Conservation (phyloP, 495 filamentous ascomycete genomes). For the Lindgomyces ingoldianus region DNA sequence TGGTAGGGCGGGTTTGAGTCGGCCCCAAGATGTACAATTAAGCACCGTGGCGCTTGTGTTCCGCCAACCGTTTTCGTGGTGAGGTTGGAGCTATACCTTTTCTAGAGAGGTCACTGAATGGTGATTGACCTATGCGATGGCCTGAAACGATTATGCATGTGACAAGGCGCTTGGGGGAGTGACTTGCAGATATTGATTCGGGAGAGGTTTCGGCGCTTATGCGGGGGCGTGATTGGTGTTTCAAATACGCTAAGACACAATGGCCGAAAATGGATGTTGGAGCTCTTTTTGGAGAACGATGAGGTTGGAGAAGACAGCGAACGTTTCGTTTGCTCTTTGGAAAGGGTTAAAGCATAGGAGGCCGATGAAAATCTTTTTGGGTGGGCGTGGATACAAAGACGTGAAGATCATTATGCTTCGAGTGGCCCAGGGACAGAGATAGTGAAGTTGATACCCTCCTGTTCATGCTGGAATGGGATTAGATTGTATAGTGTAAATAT, state of each 20-base stretch:
- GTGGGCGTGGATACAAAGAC: too few relatives aligned
- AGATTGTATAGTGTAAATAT: background rate
- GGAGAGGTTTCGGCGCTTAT: constrained; percentile 35
- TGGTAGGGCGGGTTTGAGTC: background rate
- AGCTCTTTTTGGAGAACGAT: background rate
- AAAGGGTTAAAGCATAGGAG: background rate
- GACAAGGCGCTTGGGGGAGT: constrained; percentile 16
- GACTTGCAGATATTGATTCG: constrained; percentile 30
- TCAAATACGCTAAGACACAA: background rate
- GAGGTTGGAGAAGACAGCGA: background rate
- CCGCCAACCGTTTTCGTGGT: too few relatives aligned
- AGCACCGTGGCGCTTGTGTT: constrained; percentile 22
- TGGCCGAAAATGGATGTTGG: background rate
- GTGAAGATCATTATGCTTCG: too few relatives aligned
- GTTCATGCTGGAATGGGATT: background rate
- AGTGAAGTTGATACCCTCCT: too few relatives aligned
- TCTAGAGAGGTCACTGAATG: background rate
- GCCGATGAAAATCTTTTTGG: background rate
- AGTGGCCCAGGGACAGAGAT: too few relatives aligned
- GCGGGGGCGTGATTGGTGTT: constrained; percentile 14
- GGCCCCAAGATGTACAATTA: constrained; percentile 16
- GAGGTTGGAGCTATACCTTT: too few relatives aligned
- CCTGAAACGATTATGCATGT: constrained; percentile 26
- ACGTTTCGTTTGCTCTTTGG: background rate
- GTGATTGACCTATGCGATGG: background rate